Base-by-base conservation (phyloP, 2,329 filamentous ascomycete species). In the Calonectria pseudoturangicola region DNA sequence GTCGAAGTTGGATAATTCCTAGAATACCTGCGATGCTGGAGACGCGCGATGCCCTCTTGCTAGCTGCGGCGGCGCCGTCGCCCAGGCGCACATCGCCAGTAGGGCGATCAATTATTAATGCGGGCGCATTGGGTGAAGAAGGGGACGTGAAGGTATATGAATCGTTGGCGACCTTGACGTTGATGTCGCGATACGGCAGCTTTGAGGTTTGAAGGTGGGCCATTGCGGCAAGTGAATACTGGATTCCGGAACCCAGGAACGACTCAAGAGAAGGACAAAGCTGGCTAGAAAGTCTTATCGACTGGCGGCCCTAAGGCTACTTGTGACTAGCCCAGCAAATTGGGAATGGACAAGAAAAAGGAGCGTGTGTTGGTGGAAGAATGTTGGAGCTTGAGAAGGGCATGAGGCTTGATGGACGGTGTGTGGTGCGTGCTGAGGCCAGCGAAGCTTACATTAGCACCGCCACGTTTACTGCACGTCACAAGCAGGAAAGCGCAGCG, bases 101-200 rank as follows among this genome's bases (percentile, higher is more conserved):
- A 12, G 97, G 97, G 67, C 97, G 92, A 81, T 98, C 97, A 76
- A 99, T 91, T 16, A 98, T 92, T 65, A 99, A 89, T 12, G 95
- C 95, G 16, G 95, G 95, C 33, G 96, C 93, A 85, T 96, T 92
- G 74, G 96, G 95, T 4, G 95, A 96, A 0, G 97, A 98, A 33
- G 97, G 97, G 33, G 97, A 99, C 47, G 95, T 96, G 85, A 99
- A 99, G 80, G 95, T 95, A 88, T 99, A 99, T 83, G 97, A 93
- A 80, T 96, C 95, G 80, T 94, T 89, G 66, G 96, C 95, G 77
- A 95, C 94, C 85, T 98, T 95, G 84, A 99, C 92, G 85, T 98
- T 99, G 88, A 98, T 97, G 88, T 99, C 97, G 83, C 96, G 92
- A 86, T 96, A 99, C 27, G 96, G 97, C 78, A 91, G 85, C 76